phyloP scores from a whole-genome alignment of 345 rosid species.

The Hibiscus tridactylites region DNA sequence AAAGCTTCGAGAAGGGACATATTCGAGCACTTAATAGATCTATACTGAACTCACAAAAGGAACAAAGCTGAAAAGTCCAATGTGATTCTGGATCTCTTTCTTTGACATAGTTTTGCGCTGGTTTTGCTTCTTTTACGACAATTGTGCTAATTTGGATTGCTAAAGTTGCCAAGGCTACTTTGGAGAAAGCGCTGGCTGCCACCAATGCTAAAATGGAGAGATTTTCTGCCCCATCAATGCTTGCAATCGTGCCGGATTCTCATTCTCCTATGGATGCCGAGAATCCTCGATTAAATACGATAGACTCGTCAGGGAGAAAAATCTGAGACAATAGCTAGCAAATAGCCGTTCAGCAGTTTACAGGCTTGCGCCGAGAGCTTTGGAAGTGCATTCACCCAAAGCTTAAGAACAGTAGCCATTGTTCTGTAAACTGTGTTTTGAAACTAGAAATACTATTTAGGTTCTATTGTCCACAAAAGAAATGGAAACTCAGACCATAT shows the following conservation, averaged over 20 bases:
- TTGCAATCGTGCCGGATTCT: neutral
- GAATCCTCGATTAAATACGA: neutral
- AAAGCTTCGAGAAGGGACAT: too few species aligned
- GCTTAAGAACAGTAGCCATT: neutral
- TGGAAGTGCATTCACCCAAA: neutral
- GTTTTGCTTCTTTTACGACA: neutral
- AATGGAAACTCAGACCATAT: neutral
- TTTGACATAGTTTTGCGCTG: too few species aligned
- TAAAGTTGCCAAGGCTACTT: conserved; percentile 1
- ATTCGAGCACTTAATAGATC: too few species aligned
- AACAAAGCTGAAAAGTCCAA: too few species aligned
- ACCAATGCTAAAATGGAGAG: neutral
- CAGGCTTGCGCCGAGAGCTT: neutral
- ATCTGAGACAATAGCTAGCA: neutral
- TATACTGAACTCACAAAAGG: too few species aligned
- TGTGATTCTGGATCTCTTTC: neutral
- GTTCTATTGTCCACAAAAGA: neutral
- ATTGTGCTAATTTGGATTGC: neutral
- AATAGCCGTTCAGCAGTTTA: neutral
- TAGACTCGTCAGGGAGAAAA: neutral
- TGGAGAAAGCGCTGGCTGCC: neutral
- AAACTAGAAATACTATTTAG: neutral
- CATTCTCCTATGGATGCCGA: neutral
- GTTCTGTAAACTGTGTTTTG: conserved; percentile 1
- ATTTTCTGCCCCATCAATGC: neutral